Evolutionary conservation across 148 eudicot genomes (phyloP), one percentile per base, ranked within the genome.

Genomic region (Silene uniflora): DNA sequence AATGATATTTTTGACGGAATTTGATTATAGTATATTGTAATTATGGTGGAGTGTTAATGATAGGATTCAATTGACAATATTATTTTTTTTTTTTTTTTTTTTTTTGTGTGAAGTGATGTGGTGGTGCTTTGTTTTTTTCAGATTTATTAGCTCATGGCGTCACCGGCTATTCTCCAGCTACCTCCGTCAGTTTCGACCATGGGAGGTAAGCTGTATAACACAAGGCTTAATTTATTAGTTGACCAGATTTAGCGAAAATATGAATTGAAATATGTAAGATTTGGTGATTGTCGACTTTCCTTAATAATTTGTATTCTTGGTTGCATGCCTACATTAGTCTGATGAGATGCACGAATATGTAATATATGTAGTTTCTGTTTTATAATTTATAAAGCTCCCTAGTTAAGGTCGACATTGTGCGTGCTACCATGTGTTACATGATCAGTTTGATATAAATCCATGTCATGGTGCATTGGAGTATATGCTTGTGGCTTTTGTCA

Each of bases 91-190:
- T n/a, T n/a, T n/a, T n/a, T n/a, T n/a, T n/a, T n/a, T n/a, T n/a
- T n/a, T n/a, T n/a, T n/a, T n/a, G n/a, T 49, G 69, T 23, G 19
- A 22, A 29, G 69, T 66, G 69, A 66, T 52, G 56, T 42, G 17
- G 24, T 42, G 11, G 10, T 68, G 47, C 56, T 14, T 68, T 46
- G 25, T 19, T 17, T 10, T 1, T 66, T 10, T 42, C 64, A 61
- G 75, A 35, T 19, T 72, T 19, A 23, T 32, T 55, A 24, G 58
- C 10, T 62, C 54, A 78, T 78, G 81, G 66, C 81, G 62, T 47
- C 80, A 5, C 61, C 71, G 13, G 62, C 70, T 32, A 35, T 55
- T 49, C 35, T 62, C 60, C 80, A 71, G 55, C 70, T 62, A 21
- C 71, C 75, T 22, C 72, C 69, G 3, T 52, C 81, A 55, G 56